phyloP scores from a whole-genome alignment of 1,284 basidiomycete genomes.

The Trichosporon coremiiforme region DNA sequence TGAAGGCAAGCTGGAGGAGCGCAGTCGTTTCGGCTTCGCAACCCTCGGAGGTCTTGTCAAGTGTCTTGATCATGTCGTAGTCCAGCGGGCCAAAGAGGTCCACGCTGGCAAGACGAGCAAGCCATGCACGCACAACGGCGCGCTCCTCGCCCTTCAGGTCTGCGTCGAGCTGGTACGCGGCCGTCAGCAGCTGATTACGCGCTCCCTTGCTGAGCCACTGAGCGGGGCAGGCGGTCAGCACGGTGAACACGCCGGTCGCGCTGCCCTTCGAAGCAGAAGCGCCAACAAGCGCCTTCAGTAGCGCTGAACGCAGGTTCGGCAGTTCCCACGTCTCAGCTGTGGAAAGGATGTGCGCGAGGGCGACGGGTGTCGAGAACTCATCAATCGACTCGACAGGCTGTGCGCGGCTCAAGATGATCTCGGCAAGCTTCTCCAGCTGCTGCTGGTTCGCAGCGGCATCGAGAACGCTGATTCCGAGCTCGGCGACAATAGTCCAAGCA shows the following conservation, averaged over 20 bases:
- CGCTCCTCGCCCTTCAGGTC: slow-evolving; percentile 14
- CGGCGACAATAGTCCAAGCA: slow-evolving; percentile 35
- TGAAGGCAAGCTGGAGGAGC: slow-evolving; percentile 22
- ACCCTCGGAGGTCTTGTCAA: slow-evolving; percentile 20
- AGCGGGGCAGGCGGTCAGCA: slow-evolving; percentile 29
- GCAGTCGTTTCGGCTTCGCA: not conserved
- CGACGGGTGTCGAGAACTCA: slow-evolving; percentile 5
- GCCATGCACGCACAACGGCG: slow-evolving; percentile 28
- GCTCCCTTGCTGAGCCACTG: slow-evolving; percentile 29
- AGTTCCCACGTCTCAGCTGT: slow-evolving; percentile 33
- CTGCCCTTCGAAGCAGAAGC: slow-evolving; percentile 6
- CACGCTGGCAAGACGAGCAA: slow-evolving; percentile 26
- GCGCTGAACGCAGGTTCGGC: slow-evolving; percentile 22
- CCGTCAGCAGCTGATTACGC: slow-evolving; percentile 26
- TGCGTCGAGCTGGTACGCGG: slow-evolving; percentile 29
- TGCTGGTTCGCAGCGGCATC: slow-evolving; percentile 22
- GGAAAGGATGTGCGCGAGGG: slow-evolving; percentile 22
- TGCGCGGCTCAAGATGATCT: slow-evolving; percentile 19
- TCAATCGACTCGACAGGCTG: not conserved
- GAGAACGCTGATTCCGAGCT: slow-evolving; percentile 34
- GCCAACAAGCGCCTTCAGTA: slow-evolving; percentile 26
- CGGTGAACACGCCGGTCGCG: slow-evolving; percentile 21
- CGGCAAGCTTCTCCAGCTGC: slow-evolving; percentile 28
- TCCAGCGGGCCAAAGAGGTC: slow-evolving; percentile 32
- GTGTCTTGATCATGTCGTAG: slow-evolving; percentile 22